Evolutionary conservation across 2,329 filamentous ascomycete genomes (phyloP).

Genomic region (Microcyclosporella mali): DNA sequence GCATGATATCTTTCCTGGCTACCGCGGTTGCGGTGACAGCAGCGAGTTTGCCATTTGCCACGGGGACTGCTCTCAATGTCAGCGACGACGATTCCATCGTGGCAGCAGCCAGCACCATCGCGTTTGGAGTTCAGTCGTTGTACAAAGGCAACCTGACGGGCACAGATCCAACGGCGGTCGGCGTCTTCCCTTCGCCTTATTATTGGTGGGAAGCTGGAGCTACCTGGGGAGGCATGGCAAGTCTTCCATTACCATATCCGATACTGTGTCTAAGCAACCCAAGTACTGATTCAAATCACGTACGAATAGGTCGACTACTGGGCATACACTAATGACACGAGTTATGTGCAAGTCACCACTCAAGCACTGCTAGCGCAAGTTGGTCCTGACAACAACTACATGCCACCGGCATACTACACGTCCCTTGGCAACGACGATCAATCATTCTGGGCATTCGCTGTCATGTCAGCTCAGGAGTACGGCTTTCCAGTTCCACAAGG

Average conservation of each 20-base stretch:
- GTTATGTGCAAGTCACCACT: constrained; percentile 38
- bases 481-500: constrained; percentile 60
- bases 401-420: constrained; percentile 33
- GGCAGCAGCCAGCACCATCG: constrained; percentile 28
- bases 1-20: constrained; percentile 11
- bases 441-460: constrained; percentile 80
- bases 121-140: constrained; percentile 30
- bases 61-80: constrained; percentile 17
- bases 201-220: constrained; percentile 46
- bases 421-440: constrained; percentile 50
- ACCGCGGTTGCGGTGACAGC: constrained; percentile 7
- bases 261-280: too few relatives aligned
- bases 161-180: constrained; percentile 28
- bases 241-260: too few relatives aligned
- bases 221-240: constrained; percentile 31
- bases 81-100: constrained; percentile 28
- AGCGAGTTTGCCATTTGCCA: constrained; percentile 8
- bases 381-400: constrained; percentile 38
- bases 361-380: constrained; percentile 39
- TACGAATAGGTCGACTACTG: constrained; percentile 45
- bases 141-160: constrained; percentile 31
- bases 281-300: too few relatives aligned
- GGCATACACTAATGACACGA: constrained; percentile 41
- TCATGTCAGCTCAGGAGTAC: constrained; percentile 71
- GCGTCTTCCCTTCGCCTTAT: constrained; percentile 38